Percentiles rank a stretch among this genome's conserved stretches.
These are phyloP conservation scores for Rhodotorula kratochvilovae DNA, from an alignment of 768 basidiomycete genomes.

Conservation along the genomic window DNA sequence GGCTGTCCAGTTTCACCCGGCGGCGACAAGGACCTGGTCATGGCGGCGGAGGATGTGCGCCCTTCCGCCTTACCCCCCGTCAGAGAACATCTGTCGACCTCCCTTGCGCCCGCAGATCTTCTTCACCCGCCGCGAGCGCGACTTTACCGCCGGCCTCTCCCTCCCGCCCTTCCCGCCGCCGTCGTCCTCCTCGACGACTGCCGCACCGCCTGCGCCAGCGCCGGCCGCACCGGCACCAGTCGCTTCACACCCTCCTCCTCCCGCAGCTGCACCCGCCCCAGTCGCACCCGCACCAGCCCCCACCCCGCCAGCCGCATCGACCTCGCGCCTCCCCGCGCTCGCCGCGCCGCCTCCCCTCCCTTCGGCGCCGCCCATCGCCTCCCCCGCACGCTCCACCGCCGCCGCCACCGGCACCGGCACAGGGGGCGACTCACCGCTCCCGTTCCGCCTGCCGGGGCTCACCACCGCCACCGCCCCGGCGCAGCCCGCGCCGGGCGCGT, in stretches of 20 bases:
- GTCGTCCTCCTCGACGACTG: background rate
- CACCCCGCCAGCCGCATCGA: background rate
- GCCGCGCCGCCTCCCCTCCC: background rate
- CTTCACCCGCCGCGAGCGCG: constrained; percentile 27
- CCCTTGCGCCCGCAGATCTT: constrained; percentile 23
- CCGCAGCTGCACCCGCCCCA: background rate
- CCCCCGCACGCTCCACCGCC: background rate
- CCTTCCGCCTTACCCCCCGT: no score
- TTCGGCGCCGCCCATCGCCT: background rate
- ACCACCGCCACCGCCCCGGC: background rate
- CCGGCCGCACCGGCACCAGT: background rate
- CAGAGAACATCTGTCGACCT: no score
- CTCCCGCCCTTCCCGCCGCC: background rate
- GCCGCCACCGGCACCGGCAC: background rate
- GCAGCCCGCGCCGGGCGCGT: background rate
- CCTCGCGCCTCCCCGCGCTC: background rate
- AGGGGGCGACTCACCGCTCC: background rate
- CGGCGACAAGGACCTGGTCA: constrained; percentile 2
- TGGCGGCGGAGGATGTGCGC: constrained; percentile 22
- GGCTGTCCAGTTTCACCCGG: constrained; percentile 24
- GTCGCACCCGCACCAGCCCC: background rate
- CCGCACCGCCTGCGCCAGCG: background rate
- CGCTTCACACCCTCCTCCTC: background rate
- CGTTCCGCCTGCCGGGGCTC: background rate
- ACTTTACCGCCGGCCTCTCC: constrained; percentile 20